Evolutionary conservation across 331 rosid genomes (phyloP), one percentile per base, ranked within the genome.

Genomic region (Arachis monticola): DNA sequence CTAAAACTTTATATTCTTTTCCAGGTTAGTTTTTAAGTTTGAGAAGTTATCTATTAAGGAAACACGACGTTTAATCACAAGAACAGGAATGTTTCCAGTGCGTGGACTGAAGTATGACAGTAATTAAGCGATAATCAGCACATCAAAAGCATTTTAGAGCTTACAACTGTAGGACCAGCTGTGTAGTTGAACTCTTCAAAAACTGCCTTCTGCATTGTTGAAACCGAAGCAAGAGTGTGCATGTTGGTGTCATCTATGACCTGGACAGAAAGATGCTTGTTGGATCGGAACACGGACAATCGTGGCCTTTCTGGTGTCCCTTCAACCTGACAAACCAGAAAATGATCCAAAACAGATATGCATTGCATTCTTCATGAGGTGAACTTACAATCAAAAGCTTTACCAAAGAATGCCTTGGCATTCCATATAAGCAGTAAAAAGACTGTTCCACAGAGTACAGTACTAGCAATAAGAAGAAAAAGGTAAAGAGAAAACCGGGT

Each of bases 221-320:
- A 95, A 86, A 84, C 97, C 5, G 99, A 82, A 70, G 98, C 97
- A 74, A 95, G 93, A 0, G 99, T 95, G 64, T 87, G 97, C 98
- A 92, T 95, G 60, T 85, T 90, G 77, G 90, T 82, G 83, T 92
- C 99, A 73, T 95, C 99, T 56, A 95, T 95, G 80, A 95, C 99
- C 84, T 95, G 99, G 78, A 89, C 99, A 50, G 74, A 90, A 41
- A 95, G 78, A 79, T 95, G 99, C 78, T 95, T 92, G 88, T 95
- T 90, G 80, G 99, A 95, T 46, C 99, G 96, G 85, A 87, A 95
- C 42, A 95, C 93, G 10, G 90, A 80, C 79, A 95, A 78, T 79
- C 99, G 84, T 63, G 99, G 99, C 88, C 99, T 86, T 83, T 95
- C 98, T 0, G 98, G 64, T 70, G 98, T 92, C 78, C 99, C 99